phyloP scores from a whole-genome alignment of 768 basidiomycete genomes.

The Psilocybe sp. region DNA sequence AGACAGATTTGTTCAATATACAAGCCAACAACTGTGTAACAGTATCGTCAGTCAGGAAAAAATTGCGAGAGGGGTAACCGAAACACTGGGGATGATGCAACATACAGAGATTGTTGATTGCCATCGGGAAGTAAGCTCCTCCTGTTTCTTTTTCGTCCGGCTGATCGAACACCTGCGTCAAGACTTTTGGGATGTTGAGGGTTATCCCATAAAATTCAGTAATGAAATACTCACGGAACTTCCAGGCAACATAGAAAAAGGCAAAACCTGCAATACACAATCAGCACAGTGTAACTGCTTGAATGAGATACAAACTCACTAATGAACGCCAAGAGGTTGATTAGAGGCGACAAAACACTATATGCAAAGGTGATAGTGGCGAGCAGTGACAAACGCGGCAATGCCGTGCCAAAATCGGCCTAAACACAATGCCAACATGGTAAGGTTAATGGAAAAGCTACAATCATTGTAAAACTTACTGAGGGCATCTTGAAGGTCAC shows the following conservation, averaged over 20 bases:
- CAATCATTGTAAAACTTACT: slow-evolving; percentile 22
- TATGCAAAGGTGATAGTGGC: slow-evolving; percentile 56
- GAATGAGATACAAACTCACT: slow-evolving; percentile 30
- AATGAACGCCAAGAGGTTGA: slow-evolving; percentile 61
- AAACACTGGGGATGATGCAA: too few species aligned
- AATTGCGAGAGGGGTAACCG: too few species aligned
- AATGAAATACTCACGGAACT: slow-evolving; percentile 39
- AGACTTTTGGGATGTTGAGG: slow-evolving; percentile 26
- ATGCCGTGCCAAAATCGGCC: slow-evolving; percentile 47
- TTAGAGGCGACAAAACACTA: slow-evolving; percentile 61
- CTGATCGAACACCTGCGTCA: slow-evolving; percentile 53
- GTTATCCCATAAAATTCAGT: background rate
- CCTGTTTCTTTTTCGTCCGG: slow-evolving; percentile 48
- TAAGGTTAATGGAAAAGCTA: background rate
- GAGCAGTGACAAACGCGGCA: slow-evolving; percentile 50
- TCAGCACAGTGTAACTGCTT: background rate
- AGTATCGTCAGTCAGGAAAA: background rate
- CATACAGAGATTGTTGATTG: slow-evolving; percentile 49
- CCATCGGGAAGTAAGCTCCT: slow-evolving; percentile 42
- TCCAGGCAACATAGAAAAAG: slow-evolving; percentile 60
- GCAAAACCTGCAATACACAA: slow-evolving; percentile 34
- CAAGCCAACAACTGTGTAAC: slow-evolving; percentile 52
- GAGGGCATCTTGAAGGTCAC: slow-evolving; percentile 56
- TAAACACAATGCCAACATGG: slow-evolving; percentile 13
- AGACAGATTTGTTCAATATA: slow-evolving; percentile 72